Evolutionary conservation across 75 land plant genomes (phyloP).

Genomic region (Pinus taeda): DNA sequence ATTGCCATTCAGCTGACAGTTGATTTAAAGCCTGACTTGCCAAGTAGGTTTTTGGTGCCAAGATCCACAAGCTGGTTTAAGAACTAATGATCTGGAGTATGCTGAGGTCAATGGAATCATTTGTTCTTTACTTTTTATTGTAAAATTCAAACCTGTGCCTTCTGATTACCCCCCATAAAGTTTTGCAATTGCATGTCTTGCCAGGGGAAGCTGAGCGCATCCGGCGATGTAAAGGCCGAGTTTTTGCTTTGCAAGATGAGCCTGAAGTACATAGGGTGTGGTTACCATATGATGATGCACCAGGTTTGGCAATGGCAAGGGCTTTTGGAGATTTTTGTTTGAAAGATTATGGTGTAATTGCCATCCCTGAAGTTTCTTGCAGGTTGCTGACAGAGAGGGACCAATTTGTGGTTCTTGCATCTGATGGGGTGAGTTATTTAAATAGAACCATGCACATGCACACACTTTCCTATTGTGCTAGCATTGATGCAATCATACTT

Average conservation of each 20-base stretch:
- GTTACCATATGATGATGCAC: constrained; percentile 68
- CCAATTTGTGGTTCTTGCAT: constrained; percentile 77
- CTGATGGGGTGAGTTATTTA: constrained; percentile 66
- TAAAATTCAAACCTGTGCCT: background rate
- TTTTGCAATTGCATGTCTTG: background rate
- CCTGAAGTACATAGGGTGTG: constrained; percentile 82
- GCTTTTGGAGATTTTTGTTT: constrained; percentile 85
- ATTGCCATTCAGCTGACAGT: constrained; percentile 63
- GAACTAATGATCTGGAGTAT: background rate
- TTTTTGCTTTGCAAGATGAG: constrained; percentile 65
- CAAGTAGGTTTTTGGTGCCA: constrained; percentile 35
- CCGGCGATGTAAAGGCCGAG: constrained; percentile 63
- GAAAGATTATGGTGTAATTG: constrained; percentile 73
- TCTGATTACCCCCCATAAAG: background rate
- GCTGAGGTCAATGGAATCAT: background rate
- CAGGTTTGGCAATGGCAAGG: constrained; percentile 91
- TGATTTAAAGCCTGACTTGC: constrained; percentile 76
- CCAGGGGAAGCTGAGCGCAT: constrained; percentile 89
- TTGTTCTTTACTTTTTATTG: background rate
- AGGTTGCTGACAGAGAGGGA: constrained; percentile 45
- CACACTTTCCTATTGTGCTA: constrained; percentile 11
- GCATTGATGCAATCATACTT: background rate
- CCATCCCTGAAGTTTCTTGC: constrained; percentile 60
- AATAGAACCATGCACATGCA: background rate
- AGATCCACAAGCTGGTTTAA: constrained; percentile 1